A percentile compares a stretch with the other conserved stretches of the same genome.
Evolutionary conservation across 2,329 filamentous ascomycete genomes (phyloP).

Genomic region (Cladophialophora psammophila): DNA sequence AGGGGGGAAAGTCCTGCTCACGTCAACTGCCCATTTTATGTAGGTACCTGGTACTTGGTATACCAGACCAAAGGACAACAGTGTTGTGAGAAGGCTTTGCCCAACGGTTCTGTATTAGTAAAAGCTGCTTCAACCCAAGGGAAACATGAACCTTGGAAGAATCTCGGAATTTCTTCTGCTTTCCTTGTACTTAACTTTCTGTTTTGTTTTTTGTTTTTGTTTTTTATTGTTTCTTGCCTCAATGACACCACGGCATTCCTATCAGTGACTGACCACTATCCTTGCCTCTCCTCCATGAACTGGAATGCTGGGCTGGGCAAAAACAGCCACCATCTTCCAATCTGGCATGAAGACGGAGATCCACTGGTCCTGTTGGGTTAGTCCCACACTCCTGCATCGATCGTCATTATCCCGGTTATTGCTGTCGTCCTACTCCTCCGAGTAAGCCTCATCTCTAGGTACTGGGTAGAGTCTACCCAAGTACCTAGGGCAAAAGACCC

Average conservation of each 20-base stretch:
- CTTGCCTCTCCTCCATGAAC: not conserved
- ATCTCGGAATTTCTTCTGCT: not conserved
- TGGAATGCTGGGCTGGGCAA: constrained; percentile 1
- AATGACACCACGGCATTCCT: constrained; percentile 7
- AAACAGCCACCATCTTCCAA: constrained; percentile 32
- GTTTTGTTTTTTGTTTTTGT: not conserved
- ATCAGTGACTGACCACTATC: not conserved
- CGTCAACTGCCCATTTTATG: not conserved
- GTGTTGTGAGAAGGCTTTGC: too few relatives aligned
- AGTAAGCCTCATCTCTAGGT: constrained; percentile 31
- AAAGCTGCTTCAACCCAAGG: not conserved
- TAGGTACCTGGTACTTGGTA: too few relatives aligned
- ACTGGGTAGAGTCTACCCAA: constrained; percentile 1
- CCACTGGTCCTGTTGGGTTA: constrained; percentile 16
- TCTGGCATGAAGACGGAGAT: constrained; percentile 32
- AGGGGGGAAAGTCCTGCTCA: not conserved
- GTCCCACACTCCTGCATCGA: constrained; percentile 27
- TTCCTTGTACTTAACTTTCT: not conserved
- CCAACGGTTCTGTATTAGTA: too few relatives aligned
- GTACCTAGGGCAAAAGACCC: too few relatives aligned
- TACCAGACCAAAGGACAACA: too few relatives aligned
- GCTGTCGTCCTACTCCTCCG: constrained; percentile 13
- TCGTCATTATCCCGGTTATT: constrained; percentile 23
- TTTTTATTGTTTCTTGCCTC: not conserved
- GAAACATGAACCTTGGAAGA: not conserved